Conservation (phyloP, 768 basidiomycete genomes). For the Leucosporidium creatinivorum region DNA sequence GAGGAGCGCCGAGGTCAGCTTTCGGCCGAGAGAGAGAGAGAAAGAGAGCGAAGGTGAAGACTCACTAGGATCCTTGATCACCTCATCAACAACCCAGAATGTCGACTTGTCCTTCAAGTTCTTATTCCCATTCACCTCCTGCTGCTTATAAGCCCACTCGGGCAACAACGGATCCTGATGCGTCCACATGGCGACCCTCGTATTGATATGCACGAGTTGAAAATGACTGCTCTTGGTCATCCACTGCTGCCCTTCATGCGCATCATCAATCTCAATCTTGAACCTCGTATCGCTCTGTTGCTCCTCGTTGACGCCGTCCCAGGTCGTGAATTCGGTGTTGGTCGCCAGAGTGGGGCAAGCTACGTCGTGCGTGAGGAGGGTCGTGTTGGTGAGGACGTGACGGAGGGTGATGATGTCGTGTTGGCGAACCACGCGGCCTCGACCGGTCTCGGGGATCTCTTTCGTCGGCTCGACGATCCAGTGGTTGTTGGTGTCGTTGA, state of each 20-base stretch:
- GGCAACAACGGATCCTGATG: constrained; percentile 67
- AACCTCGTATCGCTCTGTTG: constrained; percentile 87
- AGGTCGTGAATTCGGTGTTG: constrained; percentile 97
- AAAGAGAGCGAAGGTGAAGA: constrained; percentile 4
- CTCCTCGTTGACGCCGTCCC: constrained; percentile 60
- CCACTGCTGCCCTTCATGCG: constrained; percentile 70
- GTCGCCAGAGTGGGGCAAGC: constrained; percentile 95
- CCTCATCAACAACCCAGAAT: constrained; percentile 81
- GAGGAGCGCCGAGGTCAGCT: constrained; percentile 4
- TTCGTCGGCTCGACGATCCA: constrained; percentile 96
- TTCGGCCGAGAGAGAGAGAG: too few species aligned
- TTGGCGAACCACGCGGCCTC: constrained; percentile 84
- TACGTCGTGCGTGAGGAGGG: constrained; percentile 91
- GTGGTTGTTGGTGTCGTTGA: constrained; percentile 87
- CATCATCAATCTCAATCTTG: constrained; percentile 64
- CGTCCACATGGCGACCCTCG: constrained; percentile 91
- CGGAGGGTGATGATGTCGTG: constrained; percentile 80
- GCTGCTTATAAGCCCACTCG: constrained; percentile 95
- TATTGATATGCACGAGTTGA: constrained; percentile 77
- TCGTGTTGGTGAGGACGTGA: constrained; percentile 73
- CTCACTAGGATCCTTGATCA: constrained; percentile 67
- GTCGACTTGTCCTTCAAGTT: constrained; percentile 71
- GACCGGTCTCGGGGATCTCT: constrained; percentile 85
- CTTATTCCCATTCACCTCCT: constrained; percentile 97
- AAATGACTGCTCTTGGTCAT: constrained; percentile 92